Evolutionary conservation across 495 filamentous ascomycete genomes (phyloP), one percentile per base, ranked within the genome.

Genomic region (Patellaria atrata): DNA sequence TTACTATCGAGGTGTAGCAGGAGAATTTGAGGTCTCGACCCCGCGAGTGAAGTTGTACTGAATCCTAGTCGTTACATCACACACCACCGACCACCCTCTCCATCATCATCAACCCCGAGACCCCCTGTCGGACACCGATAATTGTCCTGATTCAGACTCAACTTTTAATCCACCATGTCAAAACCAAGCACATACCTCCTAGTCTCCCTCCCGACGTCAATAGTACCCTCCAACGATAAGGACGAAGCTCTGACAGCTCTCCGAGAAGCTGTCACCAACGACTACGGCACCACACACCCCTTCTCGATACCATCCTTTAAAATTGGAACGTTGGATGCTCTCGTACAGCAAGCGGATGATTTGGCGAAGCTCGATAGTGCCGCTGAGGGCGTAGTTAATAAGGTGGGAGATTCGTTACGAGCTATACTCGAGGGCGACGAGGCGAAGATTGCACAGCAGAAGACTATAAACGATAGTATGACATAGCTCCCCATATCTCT

Each of bases 311-410:
- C 89, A 2, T 77, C 80, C 25, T 92, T 97, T 67, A 97, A 96
- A 62, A 92, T 97, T 57, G 89, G 89, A 33, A 93, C 89, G 1
- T 67, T 97, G 30, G 89, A 97, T 58, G 82, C 80, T 26, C 63
- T 97, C n/a, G 84, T 97, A 17, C 82, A 91, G 60, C 87, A 97
- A 53, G 89, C 89, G 23, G 89, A 97, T 53, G 87, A 94, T 50
- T 64, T 97, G 26, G 70, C 77, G 22, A 97, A 96, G 71, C 73
- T 97, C 19, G 78, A 83, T 40, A 48, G 61, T 9, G 67, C 69
- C 20, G 93, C 84, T 47, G 78, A 86, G 59, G 73, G 64, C 27
- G 82, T 93, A 7, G 85, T 92, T 25, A 66, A 63, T 29, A 94
- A 94, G 59, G 80, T 96, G 24, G 75, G 73, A 38, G 89, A 97